Conservation (phyloP, 129 eudicot genomes). For the Lonicera japonica region DNA sequence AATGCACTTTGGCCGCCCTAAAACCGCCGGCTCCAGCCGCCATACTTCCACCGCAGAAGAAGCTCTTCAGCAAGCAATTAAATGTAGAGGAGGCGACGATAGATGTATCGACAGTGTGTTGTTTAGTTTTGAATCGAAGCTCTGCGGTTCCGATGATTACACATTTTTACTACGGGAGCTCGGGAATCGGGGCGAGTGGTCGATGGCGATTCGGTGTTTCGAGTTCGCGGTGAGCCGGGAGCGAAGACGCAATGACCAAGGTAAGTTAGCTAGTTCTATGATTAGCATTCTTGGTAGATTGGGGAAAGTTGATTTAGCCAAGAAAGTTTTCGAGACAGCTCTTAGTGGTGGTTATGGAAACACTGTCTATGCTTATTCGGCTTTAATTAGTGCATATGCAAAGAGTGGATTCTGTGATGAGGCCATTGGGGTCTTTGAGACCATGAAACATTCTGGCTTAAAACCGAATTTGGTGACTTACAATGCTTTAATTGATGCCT, state of each 20-base stretch:
- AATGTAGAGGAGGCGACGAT: slow-evolving; percentile 43
- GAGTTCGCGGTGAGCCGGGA: slow-evolving; percentile 66
- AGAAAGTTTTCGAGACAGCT: slow-evolving; percentile 67
- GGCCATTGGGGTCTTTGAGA: slow-evolving; percentile 58
- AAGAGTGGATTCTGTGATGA: slow-evolving; percentile 79
- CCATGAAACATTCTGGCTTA: slow-evolving; percentile 61
- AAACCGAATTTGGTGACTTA: slow-evolving; percentile 90
- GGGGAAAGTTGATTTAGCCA: slow-evolving; percentile 80
- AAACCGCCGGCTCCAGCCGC: slow-evolving; percentile 29
- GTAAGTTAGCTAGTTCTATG: slow-evolving; percentile 80
- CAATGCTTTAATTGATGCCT: slow-evolving; percentile 88
- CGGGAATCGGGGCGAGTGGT: slow-evolving; percentile 74
- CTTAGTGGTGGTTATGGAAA: slow-evolving; percentile 71
- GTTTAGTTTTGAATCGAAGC: slow-evolving; percentile 35
- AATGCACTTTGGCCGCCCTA: slow-evolving; percentile 88
- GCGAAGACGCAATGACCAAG: slow-evolving; percentile 49
- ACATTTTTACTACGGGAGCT: slow-evolving; percentile 67
- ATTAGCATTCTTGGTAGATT: slow-evolving; percentile 87
- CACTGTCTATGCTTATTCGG: slow-evolving; percentile 92
- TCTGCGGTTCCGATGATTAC: slow-evolving; percentile 74
- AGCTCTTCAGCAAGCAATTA: slow-evolving; percentile 40
- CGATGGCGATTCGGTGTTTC: slow-evolving; percentile 64
- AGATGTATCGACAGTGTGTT: slow-evolving; percentile 32
- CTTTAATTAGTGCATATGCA: slow-evolving; percentile 89
- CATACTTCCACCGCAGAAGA: slow-evolving; percentile 72